Base-by-base conservation (phyloP, 1,284 basidiomycete species). In the Moesziomyces globuligerus region DNA sequence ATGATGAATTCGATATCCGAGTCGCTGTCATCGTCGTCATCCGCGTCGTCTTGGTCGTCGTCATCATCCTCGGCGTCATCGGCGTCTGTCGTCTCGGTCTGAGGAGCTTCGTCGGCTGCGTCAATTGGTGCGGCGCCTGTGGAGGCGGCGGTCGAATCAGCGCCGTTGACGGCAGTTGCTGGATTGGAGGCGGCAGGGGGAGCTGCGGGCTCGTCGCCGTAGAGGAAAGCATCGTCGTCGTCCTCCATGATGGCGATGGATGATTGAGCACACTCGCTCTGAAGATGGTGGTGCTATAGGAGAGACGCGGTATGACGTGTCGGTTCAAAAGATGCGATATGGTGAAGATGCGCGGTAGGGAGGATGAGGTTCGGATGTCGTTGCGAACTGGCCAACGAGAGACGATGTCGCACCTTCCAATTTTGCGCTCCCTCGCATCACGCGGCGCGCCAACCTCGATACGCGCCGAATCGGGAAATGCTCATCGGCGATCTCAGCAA, bases 11-110 rank as follows among this genome's bases (percentile, higher is more conserved):
- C 82, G 56, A 83, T 74, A 34, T 83, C 82, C 39, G 84, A 83
- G 46, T 85, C 78, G 74, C 83, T 83, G 28, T 85, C 83, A 17
- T 79, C 79, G 45, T 84, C 84, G n/a, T 79, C 79, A 18, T 83
- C 83, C 2, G 54, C 71, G 7, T 74, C 74, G 3, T 71, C 74
- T n/a, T 62, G 74, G 3, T 71, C 65, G 0, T 66, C 55, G 1
- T 64, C 73, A 3, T 76, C 73, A 1, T 66, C 70, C 2, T 82
- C 81, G 3, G 82, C 83, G 15, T 84, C 85, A n/a, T 83, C 84
- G 13, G 83, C 83, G 21, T 81, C 83, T 61, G 84, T 29, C 1
- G 28, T 28, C 32, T 34, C 26, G 26, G 6, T 28, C 10, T 28
- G 26, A 28, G 6, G 7, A 23, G 17, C 40, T n/a, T 46, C 37